Evolutionary conservation across 164 flowering plant species (phyloP).

Genomic region (Brasenia schreberi): DNA sequence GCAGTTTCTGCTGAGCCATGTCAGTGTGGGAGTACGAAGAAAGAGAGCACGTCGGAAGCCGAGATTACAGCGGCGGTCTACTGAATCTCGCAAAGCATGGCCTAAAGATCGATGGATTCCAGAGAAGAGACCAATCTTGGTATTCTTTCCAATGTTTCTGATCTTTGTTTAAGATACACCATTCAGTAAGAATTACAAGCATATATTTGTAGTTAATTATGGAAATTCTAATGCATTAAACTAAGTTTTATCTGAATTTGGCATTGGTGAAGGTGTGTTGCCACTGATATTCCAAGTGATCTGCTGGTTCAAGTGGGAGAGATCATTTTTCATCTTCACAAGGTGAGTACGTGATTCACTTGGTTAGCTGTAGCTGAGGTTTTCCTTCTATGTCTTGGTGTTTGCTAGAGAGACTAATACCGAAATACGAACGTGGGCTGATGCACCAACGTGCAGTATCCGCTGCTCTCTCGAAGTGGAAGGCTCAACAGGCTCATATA

Average conservation of each 20-base stretch:
- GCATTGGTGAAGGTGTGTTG: conserved; percentile 46
- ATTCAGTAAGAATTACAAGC: background rate
- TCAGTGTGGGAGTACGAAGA: conserved; percentile 86
- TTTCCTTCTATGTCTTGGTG: background rate
- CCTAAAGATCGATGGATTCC: conserved; percentile 74
- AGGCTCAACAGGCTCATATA: conserved; percentile 59
- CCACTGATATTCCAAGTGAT: conserved; percentile 90
- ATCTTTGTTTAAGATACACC: background rate
- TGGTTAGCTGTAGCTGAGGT: background rate
- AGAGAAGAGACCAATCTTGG: conserved; percentile 77
- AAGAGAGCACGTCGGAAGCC: conserved; percentile 35
- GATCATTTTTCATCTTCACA: conserved; percentile 72
- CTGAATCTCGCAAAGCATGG: conserved; percentile 48
- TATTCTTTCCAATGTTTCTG: conserved; percentile 9
- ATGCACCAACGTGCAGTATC: conserved; percentile 29
- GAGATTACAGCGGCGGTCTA: conserved; percentile 55
- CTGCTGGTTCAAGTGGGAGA: conserved; percentile 62
- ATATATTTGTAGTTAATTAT: conserved; percentile 1
- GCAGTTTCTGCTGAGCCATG: background rate
- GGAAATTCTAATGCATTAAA: background rate
- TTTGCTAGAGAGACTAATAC: no score
- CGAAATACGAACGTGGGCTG: no score
- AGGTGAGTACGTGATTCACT: conserved; percentile 32
- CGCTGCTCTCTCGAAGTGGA: conserved; percentile 74
- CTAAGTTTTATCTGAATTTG: background rate